Percentiles rank a stretch among this genome's conserved stretches.
Conservation (phyloP, 75 land plant genomes). For the Gnetum montanum region DNA sequence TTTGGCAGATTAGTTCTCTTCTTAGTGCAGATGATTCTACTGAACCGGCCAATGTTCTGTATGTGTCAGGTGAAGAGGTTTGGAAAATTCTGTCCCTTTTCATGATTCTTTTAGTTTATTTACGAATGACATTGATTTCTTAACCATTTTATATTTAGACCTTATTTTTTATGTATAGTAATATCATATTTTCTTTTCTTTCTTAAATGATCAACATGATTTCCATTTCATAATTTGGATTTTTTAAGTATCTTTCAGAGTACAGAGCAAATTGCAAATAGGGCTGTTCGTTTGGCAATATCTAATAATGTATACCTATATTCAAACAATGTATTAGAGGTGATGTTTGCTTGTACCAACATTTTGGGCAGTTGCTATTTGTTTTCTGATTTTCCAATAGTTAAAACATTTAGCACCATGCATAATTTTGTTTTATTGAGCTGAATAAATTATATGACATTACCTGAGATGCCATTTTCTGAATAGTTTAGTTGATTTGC, state of each 20-base stretch:
- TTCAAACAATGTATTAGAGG: conserved; percentile 91
- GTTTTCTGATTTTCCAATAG: neutral
- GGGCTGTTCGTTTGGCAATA: conserved; percentile 78
- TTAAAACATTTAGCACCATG: too few relatives aligned
- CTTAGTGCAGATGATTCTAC: conserved; percentile 39
- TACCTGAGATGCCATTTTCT: conserved; percentile 1
- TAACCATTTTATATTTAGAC: too few relatives aligned
- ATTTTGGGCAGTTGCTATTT: neutral
- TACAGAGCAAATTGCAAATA: conserved; percentile 75
- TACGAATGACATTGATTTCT: neutral
- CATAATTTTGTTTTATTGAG: too few relatives aligned
- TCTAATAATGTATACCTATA: conserved; percentile 51
- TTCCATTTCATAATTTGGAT: too few relatives aligned
- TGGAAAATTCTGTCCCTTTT: too few relatives aligned
- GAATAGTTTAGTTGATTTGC: neutral
- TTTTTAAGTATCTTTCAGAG: conserved; percentile 36
- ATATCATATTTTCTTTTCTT: too few relatives aligned
- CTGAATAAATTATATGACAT: too few relatives aligned
- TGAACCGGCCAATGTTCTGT: conserved; percentile 52
- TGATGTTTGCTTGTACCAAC: too few relatives aligned
- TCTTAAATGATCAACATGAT: too few relatives aligned
- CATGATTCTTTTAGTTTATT: neutral
- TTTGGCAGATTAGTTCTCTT: conserved; percentile 51
- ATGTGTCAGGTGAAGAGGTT: conserved; percentile 97
- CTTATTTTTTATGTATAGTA: too few relatives aligned